phyloP scores from a whole-genome alignment of 805 yeast genomes.

The Danielia oregonensis region DNA sequence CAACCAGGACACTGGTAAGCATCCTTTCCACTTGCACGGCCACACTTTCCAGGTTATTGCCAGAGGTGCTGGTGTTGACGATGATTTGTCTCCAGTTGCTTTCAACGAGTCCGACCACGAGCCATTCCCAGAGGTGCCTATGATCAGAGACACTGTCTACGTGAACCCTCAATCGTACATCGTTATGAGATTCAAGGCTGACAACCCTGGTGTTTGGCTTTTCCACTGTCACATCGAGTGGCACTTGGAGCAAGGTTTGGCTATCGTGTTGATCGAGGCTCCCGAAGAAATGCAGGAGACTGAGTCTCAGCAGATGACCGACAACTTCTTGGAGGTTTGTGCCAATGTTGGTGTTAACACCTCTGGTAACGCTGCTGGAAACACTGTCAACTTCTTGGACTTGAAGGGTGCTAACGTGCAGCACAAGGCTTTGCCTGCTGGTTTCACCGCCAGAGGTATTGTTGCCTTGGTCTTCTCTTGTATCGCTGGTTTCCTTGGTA shows the following conservation, averaged over 20 bases:
- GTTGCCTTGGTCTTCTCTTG: constrained; percentile 91
- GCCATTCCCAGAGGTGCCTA: constrained; percentile 66
- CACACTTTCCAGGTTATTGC: constrained; percentile 80
- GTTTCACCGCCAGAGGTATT: constrained; percentile 93
- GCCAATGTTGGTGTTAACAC: constrained; percentile 46
- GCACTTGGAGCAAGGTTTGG: constrained; percentile 96
- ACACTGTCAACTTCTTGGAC: constrained; percentile 58
- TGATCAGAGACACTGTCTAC: constrained; percentile 78
- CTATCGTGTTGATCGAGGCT: constrained; percentile 76
- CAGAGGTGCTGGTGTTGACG: constrained; percentile 60
- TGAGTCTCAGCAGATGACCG: constrained; percentile 53
- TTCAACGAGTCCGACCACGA: constrained; percentile 48
- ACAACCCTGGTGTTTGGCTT: constrained; percentile 97
- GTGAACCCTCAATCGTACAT: constrained; percentile 82
- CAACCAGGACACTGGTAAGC: constrained; percentile 86
- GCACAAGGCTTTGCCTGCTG: constrained; percentile 63
- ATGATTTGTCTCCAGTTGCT: constrained; percentile 49
- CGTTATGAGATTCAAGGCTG: constrained; percentile 82
- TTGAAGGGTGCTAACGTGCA: constrained; percentile 76
- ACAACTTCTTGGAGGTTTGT: constrained; percentile 61
- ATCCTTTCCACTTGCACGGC: constrained; percentile 98
- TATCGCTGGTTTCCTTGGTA: constrained; percentile 80
- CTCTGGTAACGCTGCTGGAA: constrained; percentile 89
- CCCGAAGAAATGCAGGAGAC: constrained; percentile 62
- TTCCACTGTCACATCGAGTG: constrained; percentile 99